Percentiles rank a stretch among this genome's conserved stretches.
Evolutionary conservation across 495 filamentous ascomycete genomes (phyloP).

Genomic region (Aspergillus cristatus): DNA sequence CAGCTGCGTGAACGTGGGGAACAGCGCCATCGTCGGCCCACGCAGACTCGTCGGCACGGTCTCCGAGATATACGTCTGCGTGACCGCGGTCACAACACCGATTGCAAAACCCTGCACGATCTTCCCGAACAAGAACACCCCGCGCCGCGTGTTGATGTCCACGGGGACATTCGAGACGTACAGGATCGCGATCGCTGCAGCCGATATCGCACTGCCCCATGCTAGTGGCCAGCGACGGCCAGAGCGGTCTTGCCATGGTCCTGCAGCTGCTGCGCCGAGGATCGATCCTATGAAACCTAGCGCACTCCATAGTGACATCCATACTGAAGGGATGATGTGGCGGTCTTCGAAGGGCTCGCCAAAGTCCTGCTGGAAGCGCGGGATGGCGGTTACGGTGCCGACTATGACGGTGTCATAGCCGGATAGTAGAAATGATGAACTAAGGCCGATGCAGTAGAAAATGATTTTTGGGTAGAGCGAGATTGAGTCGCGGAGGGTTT

Average conservation of each 20-base stretch:
- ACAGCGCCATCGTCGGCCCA: conserved; percentile 33
- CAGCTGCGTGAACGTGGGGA: conserved; percentile 35
- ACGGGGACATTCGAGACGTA: conserved; percentile 22
- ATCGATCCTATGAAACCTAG: conserved; percentile 32
- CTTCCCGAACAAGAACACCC: conserved; percentile 23
- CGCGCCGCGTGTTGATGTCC: conserved; percentile 18
- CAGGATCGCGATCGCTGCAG: conserved; percentile 27
- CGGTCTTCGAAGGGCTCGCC: conserved; percentile 20
- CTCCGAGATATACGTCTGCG: conserved; percentile 41
- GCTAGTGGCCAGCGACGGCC: conserved; percentile 31
- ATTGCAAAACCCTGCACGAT: conserved; percentile 33
- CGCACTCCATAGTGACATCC: conserved; percentile 38
- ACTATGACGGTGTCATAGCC: conserved; percentile 44
- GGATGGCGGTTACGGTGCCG: conserved; percentile 36
- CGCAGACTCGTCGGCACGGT: conserved; percentile 30
- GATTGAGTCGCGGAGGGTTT: neutral
- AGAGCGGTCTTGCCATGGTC: conserved; percentile 29
- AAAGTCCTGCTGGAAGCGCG: conserved; percentile 31
- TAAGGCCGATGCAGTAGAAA: conserved; percentile 21
- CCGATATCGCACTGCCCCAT: conserved; percentile 25
- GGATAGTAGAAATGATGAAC: conserved; percentile 32
- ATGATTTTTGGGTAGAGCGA: conserved; percentile 12
- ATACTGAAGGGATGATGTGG: conserved; percentile 38
- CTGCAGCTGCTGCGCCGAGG: conserved; percentile 29
- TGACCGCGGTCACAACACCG: conserved; percentile 30